Evolutionary conservation across 129 eudicot species (phyloP).

Genomic region (Lactuca saligna): DNA sequence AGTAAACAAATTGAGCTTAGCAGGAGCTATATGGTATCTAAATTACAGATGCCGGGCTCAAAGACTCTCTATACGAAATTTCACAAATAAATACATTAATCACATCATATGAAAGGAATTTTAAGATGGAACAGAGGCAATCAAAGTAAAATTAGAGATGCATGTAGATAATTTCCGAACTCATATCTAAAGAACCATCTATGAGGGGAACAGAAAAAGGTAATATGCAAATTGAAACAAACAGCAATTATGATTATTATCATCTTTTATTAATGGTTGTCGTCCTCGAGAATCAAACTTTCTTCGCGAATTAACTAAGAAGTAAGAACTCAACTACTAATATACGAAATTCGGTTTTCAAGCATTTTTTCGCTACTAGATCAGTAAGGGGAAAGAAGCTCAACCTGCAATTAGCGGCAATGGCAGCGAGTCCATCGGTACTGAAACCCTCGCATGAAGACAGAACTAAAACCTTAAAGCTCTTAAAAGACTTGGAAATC

Average conservation of each 20-base stretch:
- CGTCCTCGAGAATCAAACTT: background rate
- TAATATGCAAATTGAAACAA: background rate
- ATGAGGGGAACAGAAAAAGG: too few relatives aligned
- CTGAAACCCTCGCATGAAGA: conserved; percentile 72
- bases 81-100: background rate
- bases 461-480: conserved; percentile 62
- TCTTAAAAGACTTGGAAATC: conserved; percentile 50
- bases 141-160: background rate
- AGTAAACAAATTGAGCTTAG: background rate
- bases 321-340: background rate
- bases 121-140: background rate
- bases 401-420: conserved; percentile 93
- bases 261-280: background rate
- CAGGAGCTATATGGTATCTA: background rate
- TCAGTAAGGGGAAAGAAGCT: background rate
- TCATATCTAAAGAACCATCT: background rate
- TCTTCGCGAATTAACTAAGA: background rate
- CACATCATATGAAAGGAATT: background rate
- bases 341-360: background rate
- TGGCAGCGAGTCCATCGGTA: conserved; percentile 73
- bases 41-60: background rate
- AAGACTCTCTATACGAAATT: background rate
- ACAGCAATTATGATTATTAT: background rate
- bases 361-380: background rate
- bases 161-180: background rate